Conservation (phyloP, 2,329 filamentous ascomycete genomes). For the Fusarium pseudocircinatum region DNA sequence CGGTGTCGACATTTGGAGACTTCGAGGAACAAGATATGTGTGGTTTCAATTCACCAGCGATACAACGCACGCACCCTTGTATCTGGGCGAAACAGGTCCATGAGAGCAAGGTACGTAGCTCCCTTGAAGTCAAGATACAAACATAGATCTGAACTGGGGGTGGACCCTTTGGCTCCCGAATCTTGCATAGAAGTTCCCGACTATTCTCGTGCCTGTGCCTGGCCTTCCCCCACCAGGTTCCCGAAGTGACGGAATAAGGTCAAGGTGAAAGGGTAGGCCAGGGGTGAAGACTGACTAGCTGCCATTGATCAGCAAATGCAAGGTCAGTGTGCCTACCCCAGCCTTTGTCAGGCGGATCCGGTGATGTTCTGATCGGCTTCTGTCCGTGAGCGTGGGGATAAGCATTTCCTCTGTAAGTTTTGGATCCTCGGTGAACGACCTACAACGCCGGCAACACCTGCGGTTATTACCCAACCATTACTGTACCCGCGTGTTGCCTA, state of each 20-base stretch:
- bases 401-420: neutral
- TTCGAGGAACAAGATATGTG: neutral
- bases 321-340: conserved; percentile 9
- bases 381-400: conserved; percentile 20
- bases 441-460: conserved; percentile 17
- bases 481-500: conserved; percentile 40
- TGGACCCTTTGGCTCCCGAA: conserved; percentile 33
- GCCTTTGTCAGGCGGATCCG: conserved; percentile 8
- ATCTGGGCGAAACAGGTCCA: neutral
- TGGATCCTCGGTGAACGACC: conserved; percentile 9
- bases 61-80: neutral
- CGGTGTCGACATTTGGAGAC: neutral
- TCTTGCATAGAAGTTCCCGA: conserved; percentile 34
- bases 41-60: neutral
- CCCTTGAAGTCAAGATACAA: conserved; percentile 13
- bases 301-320: conserved; percentile 18
- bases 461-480: conserved; percentile 34
- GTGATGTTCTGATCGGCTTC: conserved; percentile 27
- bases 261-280: conserved; percentile 22
- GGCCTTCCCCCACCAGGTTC: conserved; percentile 6
- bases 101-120: neutral
- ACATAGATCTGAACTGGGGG: conserved; percentile 31
- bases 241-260: conserved; percentile 8
- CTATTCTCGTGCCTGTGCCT: conserved; percentile 27
- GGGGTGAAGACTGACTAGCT: conserved; percentile 7